Evolutionary conservation across 2,329 filamentous ascomycete species (phyloP), one percentile per base, ranked within the genome.

Genomic region (Penicillium sp.): DNA sequence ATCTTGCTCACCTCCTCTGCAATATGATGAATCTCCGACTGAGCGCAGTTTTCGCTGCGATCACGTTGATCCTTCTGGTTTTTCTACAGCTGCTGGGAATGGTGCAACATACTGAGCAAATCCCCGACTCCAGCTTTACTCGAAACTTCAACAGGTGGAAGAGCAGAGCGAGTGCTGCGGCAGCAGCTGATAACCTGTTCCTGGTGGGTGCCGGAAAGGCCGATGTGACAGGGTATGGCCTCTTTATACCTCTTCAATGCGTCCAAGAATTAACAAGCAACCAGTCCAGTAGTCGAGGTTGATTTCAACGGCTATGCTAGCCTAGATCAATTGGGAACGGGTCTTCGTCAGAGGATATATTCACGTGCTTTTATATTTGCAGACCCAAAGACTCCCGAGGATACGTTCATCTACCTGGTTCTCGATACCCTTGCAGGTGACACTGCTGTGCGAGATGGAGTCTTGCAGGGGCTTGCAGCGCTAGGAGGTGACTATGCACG

Each of bases 271-370:
- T 48, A 37, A 39, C 11, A 22, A n/a, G 9, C 21, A 45, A 35
- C 16, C 60, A 86, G 90, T 2, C 91, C 92, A 0, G 91, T 96
- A 13, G 92, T 96, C 22, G 91, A 97, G 74, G 84, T 97, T 69
- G 92, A 91, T 67, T 84, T 97, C 71, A 95, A 93, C 82, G 93
- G 93, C 59, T 97, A 97, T 78, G 93, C 93, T 31, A 90, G 93
- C 73, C 80, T 88, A n/a, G 84, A 84, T 43, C 93, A 98, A 77
- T 78, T 89, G 29, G 93, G 93, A 46, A 87, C 87, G 2, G 93
- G 93, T 22, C 79, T 98, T 50, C 87, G 93, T 49, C 93, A 98
- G 77, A 86, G 93, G 49, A 81, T 96, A 16, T 93, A 95, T 75
- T 92, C 91, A 39, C 87, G 93, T 50, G 89, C 93, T 31, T 98